These are phyloP conservation scores for Schizosaccharomyces osmophilus DNA, from an alignment of 805 yeast species.

Conservation along the genomic window DNA sequence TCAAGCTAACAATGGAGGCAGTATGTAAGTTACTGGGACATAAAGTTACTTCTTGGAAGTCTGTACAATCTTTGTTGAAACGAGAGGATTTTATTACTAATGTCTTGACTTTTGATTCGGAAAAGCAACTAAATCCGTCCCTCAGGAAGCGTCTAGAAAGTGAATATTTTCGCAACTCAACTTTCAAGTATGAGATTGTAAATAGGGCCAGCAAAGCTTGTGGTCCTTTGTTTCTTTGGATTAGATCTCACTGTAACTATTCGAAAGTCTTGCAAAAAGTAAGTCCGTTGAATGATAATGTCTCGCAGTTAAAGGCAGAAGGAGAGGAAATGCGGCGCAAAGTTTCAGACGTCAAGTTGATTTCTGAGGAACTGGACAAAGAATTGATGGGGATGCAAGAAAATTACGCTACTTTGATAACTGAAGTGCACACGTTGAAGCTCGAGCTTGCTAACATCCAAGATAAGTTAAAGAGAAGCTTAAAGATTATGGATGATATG, in stretches of 20 bases:
- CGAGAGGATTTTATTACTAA: conserved; percentile 68
- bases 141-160: conserved; percentile 32
- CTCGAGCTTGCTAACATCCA: conserved; percentile 41
- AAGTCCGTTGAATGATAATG: conserved; percentile 51
- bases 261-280: conserved; percentile 43
- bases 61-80: conserved; percentile 56
- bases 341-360: too few relatives aligned
- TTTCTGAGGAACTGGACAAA: conserved; percentile 36
- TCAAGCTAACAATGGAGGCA: conserved; percentile 64
- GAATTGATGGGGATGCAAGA: conserved; percentile 49
- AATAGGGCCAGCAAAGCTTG: conserved; percentile 84
- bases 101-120: conserved; percentile 52
- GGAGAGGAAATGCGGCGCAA: conserved; percentile 37
- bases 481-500: conserved; percentile 28
- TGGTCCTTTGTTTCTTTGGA: conserved; percentile 80
- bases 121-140: conserved; percentile 27
- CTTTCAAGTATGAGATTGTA: conserved; percentile 47
- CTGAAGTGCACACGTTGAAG: conserved; percentile 57
- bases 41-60: conserved; percentile 44
- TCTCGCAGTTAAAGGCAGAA: conserved; percentile 25
- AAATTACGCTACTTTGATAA: conserved; percentile 45
- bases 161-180: conserved; percentile 34
- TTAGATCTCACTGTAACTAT: conserved; percentile 64
- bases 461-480: conserved; percentile 35
- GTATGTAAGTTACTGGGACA: conserved; percentile 68